Conservation (phyloP, 805 yeast species). For the Candida broadrunensis region DNA sequence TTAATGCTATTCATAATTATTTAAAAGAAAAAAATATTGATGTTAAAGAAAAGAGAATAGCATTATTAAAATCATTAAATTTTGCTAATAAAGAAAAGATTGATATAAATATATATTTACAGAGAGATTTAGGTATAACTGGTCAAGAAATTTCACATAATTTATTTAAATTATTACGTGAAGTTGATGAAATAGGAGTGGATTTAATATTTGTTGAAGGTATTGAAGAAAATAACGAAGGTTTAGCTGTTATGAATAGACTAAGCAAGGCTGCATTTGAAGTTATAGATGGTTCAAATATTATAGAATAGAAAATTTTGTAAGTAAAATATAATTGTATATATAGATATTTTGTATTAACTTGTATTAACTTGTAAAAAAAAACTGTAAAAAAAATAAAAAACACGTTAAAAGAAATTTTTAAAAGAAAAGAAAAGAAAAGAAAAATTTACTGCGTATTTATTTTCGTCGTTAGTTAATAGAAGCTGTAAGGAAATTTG, state of each 20-base stretch:
- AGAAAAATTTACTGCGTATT: no score
- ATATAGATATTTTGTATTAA: no score
- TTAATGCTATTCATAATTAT: conserved; percentile 25
- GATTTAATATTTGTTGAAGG: conserved; percentile 84
- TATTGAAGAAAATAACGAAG: conserved; percentile 70
- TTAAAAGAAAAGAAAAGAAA: no score
- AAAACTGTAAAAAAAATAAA: no score
- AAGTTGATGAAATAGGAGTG: conserved; percentile 66
- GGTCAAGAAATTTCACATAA: conserved; percentile 70
- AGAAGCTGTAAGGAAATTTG: no score
- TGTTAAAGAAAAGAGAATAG: conserved; percentile 35
- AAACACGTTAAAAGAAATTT: no score
- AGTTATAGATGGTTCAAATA: conserved; percentile 19
- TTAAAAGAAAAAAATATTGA: conserved; percentile 12
- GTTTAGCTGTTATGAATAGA: conserved; percentile 93
- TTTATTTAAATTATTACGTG: conserved; percentile 69
- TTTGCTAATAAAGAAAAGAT: conserved; percentile 25
- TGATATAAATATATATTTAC: conserved; percentile 15
- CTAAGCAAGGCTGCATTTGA: conserved; percentile 77
- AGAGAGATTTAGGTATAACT: conserved; percentile 39
- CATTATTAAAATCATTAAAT: conserved; percentile 45
- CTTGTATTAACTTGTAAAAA: no score
- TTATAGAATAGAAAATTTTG: no score
- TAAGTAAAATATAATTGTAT: no score
- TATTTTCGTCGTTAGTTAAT: no score